Evolutionary conservation across 208 protist genomes (phyloP), one percentile per base, ranked within the genome.

Genomic region (Trypanosoma rangeli): DNA sequence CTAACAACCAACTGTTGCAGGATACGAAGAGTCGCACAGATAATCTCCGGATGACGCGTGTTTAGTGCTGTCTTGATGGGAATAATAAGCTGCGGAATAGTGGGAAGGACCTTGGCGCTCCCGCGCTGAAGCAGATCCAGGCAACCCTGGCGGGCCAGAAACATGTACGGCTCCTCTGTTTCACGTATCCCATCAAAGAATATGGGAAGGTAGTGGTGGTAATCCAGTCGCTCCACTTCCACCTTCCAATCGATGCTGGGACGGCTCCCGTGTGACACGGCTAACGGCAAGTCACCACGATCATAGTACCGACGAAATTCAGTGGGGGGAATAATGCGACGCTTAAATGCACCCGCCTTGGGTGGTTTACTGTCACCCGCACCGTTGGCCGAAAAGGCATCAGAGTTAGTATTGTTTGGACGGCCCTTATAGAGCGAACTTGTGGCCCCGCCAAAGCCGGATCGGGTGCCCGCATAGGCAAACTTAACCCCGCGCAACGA

Each of bases 61-160:
- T 99, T 99, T n/a, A 99, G 86, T 4, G 97, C 98, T 28, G 95
- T 97, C 81, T 99, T 99, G 74, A 99, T 98, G 4, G 98, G 98
- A 70, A 99, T 98, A 69, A 99, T 99, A 22, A 99, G 88, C 86
- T 99, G 98, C 24, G 98, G 98, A 68, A 99, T 98, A 60, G 98
- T 98, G 35, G 98, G 97, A 33, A 99, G 81, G 50, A 99, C 98
- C 83, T 99, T 99, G 1, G 78, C 69, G 33, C 95, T 92, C 24
- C 98, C 98, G 59, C 98, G 80, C 75, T 97, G 85, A n/a, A 99
- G 86, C 50, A 99, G 74, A 76, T 99, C 93, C 48, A 97, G 78
- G 63, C 90, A 93, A 20, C 98, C 98, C 81, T 99, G 95, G n/a
- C 94, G 79, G 3, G 98, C 95, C 8, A 99, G 80, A 78, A 99